Percentiles rank a stretch among this genome's conserved stretches.
phyloP scores from a whole-genome alignment of 331 rosid genomes.

The Pyracantha coccinea region DNA sequence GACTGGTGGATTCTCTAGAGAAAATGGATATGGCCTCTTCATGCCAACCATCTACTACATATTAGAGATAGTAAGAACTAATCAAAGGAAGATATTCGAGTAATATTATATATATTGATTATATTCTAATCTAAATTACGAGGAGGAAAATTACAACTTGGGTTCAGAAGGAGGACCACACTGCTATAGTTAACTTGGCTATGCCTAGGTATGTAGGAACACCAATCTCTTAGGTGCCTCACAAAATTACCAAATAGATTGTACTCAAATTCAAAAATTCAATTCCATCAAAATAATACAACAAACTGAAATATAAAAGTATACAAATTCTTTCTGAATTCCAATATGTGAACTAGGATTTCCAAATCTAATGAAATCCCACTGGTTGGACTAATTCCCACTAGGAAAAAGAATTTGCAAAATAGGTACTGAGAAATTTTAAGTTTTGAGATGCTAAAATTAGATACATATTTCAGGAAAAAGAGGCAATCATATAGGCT shows the following conservation, averaged over 20 bases:
- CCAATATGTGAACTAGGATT: neutral
- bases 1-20: constrained; percentile 30
- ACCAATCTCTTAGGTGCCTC: neutral
- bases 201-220: neutral
- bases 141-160: too few species aligned
- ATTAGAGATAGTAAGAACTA: neutral
- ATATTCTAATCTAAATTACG: neutral
- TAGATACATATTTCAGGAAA: neutral
- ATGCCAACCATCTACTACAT: constrained; percentile 44
- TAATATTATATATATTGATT: too few species aligned
- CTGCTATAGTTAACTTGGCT: neutral
- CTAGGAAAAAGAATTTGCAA: neutral
- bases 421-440: neutral
- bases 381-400: neutral
- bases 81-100: neutral
- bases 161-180: neutral
- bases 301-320: neutral
- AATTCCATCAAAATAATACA: neutral
- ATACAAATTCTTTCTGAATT: neutral
- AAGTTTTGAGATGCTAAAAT: neutral
- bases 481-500: neutral
- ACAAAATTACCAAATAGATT: neutral
- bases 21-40: constrained; percentile 56
- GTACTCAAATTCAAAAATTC: neutral
- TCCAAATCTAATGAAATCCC: neutral